Evolutionary conservation across 78 protist species (phyloP).

Genomic region (Mantamonas sphyraenae): DNA sequence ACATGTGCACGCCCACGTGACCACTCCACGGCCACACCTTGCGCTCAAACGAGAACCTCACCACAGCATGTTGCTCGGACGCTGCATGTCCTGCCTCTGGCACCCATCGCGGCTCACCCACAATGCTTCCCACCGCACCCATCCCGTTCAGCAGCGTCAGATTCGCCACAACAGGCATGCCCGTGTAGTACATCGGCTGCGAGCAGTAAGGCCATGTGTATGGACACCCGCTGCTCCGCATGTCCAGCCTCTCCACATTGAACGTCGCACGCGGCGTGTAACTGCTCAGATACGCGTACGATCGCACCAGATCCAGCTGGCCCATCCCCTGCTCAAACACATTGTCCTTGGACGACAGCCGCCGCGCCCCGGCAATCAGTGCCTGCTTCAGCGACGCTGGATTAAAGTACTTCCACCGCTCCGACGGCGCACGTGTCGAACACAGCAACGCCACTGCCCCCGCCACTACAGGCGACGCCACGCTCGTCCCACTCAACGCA

Average conservation of each 20-base stretch:
- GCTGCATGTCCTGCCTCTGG: too few species aligned
- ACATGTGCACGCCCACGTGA: constrained; percentile 47
- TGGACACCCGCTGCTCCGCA: constrained; percentile 66
- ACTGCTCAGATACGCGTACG: neutral
- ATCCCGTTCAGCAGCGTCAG: constrained; percentile 72
- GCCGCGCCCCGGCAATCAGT: constrained; percentile 34
- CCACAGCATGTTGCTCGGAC: neutral
- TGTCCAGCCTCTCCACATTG: constrained; percentile 47
- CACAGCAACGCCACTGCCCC: constrained; percentile 62
- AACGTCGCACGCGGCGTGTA: constrained; percentile 46
- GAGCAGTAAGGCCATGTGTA: constrained; percentile 88
- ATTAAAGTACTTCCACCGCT: constrained; percentile 14
- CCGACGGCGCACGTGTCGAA: neutral
- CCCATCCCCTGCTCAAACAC: constrained; percentile 81
- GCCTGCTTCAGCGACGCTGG: constrained; percentile 69
- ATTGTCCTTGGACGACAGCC: constrained; percentile 1
- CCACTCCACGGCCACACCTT: constrained; percentile 85
- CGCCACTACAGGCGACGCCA: constrained; percentile 90
- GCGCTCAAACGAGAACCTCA: constrained; percentile 1
- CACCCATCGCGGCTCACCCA: constrained; percentile 3
- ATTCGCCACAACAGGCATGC: constrained; percentile 62
- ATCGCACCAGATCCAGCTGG: constrained; percentile 26
- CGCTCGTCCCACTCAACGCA: constrained; percentile 74
- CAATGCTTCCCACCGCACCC: constrained; percentile 14
- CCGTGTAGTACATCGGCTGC: constrained; percentile 69